Conservation (phyloP, 345 rosid genomes). For the Aethionema arabicum region DNA sequence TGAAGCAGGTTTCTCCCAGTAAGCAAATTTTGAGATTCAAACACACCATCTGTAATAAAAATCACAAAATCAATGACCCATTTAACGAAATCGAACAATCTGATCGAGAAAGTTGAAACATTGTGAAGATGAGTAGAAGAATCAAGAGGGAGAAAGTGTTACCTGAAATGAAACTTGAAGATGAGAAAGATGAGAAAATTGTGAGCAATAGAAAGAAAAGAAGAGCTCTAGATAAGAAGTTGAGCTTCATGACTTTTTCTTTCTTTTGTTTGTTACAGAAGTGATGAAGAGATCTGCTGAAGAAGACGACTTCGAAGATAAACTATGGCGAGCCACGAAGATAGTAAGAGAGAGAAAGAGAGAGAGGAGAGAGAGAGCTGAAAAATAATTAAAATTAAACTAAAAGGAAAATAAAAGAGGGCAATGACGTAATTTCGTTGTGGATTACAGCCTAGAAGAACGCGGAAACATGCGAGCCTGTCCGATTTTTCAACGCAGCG, state of each 20-base stretch:
- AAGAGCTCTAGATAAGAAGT: slow-evolving; percentile 24
- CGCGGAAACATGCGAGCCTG: slow-evolving; percentile 32
- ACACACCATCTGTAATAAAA: slow-evolving; percentile 50
- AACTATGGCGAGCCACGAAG: slow-evolving; percentile 28
- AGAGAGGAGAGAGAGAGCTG: not conserved
- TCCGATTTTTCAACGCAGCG: not conserved
- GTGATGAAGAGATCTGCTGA: slow-evolving; percentile 30
- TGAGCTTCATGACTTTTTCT: slow-evolving; percentile 30
- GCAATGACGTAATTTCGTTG: not conserved
- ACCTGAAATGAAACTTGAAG: slow-evolving; percentile 60
- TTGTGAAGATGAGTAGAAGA: not conserved
- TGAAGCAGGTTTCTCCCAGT: slow-evolving; percentile 70
- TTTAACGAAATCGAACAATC: not conserved
- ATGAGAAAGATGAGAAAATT: slow-evolving; percentile 32
- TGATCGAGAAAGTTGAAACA: not conserved
- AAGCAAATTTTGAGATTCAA: slow-evolving; percentile 45
- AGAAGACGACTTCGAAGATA: slow-evolving; percentile 6
- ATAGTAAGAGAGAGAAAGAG: not conserved
- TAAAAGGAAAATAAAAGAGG: not conserved
- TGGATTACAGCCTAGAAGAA: slow-evolving; percentile 26
- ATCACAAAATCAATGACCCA: not conserved
- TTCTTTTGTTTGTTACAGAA: slow-evolving; percentile 6
- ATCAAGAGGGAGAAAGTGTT: not conserved
- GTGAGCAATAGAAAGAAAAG: slow-evolving; percentile 38
- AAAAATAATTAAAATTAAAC: not conserved